Percentiles rank a stretch among this genome's conserved stretches.
phyloP scores from a whole-genome alignment of 805 yeast genomes.

The Starmerella asiatica region DNA sequence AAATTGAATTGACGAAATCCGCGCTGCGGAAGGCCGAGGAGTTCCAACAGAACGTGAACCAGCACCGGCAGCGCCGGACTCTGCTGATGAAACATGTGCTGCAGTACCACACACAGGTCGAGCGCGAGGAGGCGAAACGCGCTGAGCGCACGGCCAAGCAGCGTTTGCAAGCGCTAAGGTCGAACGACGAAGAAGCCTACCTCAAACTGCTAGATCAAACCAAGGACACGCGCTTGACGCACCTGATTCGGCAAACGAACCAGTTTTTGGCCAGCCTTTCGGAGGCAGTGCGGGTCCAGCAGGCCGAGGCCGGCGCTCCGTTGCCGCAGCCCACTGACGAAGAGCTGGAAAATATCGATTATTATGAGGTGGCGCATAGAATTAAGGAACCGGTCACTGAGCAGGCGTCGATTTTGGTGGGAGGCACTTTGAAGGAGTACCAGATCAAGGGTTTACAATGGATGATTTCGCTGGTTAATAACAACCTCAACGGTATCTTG shows the following conservation, averaged over 20 bases:
- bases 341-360: constrained; percentile 50
- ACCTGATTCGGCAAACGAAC: constrained; percentile 80
- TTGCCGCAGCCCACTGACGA: constrained; percentile 20
- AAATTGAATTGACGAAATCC: constrained; percentile 23
- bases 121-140: constrained; percentile 78
- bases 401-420: constrained; percentile 76
- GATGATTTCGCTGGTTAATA: constrained; percentile 94
- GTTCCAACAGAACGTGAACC: constrained; percentile 20
- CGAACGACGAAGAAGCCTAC: constrained; percentile 96
- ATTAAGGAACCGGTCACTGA: constrained; percentile 62
- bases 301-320: constrained; percentile 28
- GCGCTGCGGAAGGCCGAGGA: constrained; percentile 22
- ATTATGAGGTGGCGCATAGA: constrained; percentile 85
- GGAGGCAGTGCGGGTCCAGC: constrained; percentile 81
- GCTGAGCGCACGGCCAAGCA: constrained; percentile 92
- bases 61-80: constrained; percentile 14
- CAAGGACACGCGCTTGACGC: constrained; percentile 94
- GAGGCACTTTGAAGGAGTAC: constrained; percentile 86
- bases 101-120: constrained; percentile 57
- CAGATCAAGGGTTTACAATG: constrained; percentile 91
- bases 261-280: constrained; percentile 81
- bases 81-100: constrained; percentile 27
- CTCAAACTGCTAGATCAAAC: constrained; percentile 90
- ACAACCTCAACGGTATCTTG: constrained; percentile 85
- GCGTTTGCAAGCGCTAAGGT: constrained; percentile 90